phyloP scores from a whole-genome alignment of 176 grass and related monocot species.

The Puya raimondii region DNA sequence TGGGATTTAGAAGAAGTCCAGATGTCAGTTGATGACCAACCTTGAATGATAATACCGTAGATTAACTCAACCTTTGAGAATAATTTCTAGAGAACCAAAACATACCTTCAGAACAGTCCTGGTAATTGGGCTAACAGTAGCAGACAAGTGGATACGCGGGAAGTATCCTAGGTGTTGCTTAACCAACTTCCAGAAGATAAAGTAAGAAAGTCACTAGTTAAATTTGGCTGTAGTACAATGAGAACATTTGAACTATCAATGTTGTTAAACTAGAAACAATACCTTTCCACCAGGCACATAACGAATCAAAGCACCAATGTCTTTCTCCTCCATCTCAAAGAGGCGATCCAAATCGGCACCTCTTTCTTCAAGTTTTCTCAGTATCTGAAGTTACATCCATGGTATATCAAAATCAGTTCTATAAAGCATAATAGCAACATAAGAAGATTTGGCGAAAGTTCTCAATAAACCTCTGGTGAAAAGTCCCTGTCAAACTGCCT shows the following conservation, averaged over 20 bases:
- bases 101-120: slow-evolving; percentile 95
- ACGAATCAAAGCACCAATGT: slow-evolving; percentile 81
- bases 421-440: background rate
- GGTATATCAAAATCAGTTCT: slow-evolving; percentile 12
- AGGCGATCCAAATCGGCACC: slow-evolving; percentile 73
- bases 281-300: slow-evolving; percentile 75
- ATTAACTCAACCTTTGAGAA: too few species aligned
- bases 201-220: slow-evolving; percentile 25
- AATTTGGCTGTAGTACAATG: slow-evolving; percentile 9
- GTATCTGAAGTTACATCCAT: slow-evolving; percentile 40
- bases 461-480: slow-evolving; percentile 49
- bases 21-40: background rate
- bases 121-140: slow-evolving; percentile 83
- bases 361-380: slow-evolving; percentile 83
- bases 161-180: slow-evolving; percentile 80
- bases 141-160: slow-evolving; percentile 66
- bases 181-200: slow-evolving; percentile 54
- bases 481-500: slow-evolving; percentile 84
- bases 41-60: too few species aligned
- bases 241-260: background rate
- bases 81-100: background rate
- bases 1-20: slow-evolving; percentile 17
- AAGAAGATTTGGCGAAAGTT: slow-evolving; percentile 7
- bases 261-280: slow-evolving; percentile 24
- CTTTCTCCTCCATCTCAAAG: slow-evolving; percentile 95